Conservation (phyloP, 208 protist species). For the Tritrichomonas musculus region DNA sequence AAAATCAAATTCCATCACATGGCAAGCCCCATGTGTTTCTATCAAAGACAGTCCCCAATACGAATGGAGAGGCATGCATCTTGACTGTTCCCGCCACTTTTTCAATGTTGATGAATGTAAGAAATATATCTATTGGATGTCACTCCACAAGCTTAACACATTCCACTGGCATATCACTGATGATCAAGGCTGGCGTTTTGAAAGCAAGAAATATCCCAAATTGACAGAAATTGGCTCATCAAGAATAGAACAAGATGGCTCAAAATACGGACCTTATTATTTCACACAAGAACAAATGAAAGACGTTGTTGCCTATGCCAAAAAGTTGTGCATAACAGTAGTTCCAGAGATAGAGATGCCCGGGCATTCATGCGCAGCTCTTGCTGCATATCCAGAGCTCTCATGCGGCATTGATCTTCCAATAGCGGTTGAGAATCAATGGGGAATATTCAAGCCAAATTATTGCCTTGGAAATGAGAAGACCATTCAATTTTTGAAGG, state of each 20-base stretch:
- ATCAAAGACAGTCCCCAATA: not conserved
- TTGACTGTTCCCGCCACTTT: not conserved
- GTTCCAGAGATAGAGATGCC: not conserved
- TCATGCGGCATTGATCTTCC: not conserved
- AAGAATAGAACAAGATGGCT: not conserved
- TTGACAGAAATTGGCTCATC: not conserved
- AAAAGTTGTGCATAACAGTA: not conserved
- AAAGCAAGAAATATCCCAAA: not conserved
- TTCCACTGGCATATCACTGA: constrained; percentile 15
- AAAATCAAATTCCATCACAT: too few relatives aligned
- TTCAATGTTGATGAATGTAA: too few relatives aligned
- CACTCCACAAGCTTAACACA: not conserved
- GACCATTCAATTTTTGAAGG: not conserved
- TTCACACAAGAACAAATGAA: not conserved
- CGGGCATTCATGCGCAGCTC: not conserved
- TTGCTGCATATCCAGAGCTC: not conserved
- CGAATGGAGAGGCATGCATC: not conserved
- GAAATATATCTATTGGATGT: not conserved
- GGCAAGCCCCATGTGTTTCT: not conserved
- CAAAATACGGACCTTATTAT: not conserved
- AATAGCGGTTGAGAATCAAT: not conserved
- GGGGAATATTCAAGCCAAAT: not conserved
- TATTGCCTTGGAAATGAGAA: not conserved
- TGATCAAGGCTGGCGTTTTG: not conserved
- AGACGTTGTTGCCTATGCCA: not conserved